phyloP scores from a whole-genome alignment of 371 early-diverging fungal genomes.

The Syncephalastrum sp. region DNA sequence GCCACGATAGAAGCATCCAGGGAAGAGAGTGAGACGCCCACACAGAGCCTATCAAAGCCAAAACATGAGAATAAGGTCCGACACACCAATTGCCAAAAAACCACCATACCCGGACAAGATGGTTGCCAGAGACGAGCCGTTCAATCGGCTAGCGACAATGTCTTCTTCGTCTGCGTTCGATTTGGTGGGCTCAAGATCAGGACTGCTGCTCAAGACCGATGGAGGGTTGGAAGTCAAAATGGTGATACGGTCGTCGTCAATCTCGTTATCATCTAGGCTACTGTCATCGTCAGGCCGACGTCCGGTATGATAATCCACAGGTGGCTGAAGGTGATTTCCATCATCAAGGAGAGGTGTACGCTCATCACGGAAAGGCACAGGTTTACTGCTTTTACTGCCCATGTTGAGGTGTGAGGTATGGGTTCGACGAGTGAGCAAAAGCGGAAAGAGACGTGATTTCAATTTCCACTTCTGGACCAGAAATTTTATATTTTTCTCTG shows the following conservation, averaged over 20 bases:
- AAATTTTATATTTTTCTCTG: too few relatives aligned
- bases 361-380: too few relatives aligned
- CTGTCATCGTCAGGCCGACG: too few relatives aligned
- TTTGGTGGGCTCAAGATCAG: conserved; percentile 4
- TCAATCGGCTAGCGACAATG: conserved; percentile 31
- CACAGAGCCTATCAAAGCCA: conserved; percentile 29
- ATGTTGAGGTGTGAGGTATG: neutral
- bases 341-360: too few relatives aligned
- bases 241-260: conserved; percentile 23
- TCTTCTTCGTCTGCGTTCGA: conserved; percentile 20
- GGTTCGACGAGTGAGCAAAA: conserved; percentile 8
- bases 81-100: neutral
- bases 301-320: too few relatives aligned
- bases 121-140: conserved; percentile 35
- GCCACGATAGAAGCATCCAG: conserved; percentile 82
- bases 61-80: neutral
- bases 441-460: neutral
- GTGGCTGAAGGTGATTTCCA: too few relatives aligned
- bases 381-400: conserved; percentile 3
- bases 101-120: conserved; percentile 32
- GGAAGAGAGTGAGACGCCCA: conserved; percentile 64
- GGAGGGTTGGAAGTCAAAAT: conserved; percentile 30
- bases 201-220: conserved; percentile 8
- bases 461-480: too few relatives aligned
- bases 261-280: conserved; percentile 5